These are phyloP conservation scores for Umbilicaria muhlenbergii DNA, from an alignment of 495 filamentous ascomycete genomes.

Conservation along the genomic window DNA sequence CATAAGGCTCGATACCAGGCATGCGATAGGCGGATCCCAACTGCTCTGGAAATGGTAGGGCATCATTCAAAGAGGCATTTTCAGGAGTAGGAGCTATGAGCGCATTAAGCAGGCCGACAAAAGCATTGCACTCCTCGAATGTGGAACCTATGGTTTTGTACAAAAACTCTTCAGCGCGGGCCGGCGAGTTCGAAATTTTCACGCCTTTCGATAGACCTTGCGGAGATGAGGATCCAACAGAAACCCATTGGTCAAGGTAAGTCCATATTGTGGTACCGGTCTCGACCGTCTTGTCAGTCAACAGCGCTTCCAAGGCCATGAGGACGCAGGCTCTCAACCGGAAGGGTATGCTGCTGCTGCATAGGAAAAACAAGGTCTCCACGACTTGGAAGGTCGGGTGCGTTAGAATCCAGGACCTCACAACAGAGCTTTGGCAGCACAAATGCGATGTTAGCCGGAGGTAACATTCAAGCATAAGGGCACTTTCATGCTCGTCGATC, in stretches of 20 bases:
- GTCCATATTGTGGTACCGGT: slow-evolving; percentile 54
- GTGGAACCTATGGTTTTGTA: slow-evolving; percentile 45
- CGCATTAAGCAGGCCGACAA: slow-evolving; percentile 54
- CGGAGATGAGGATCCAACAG: slow-evolving; percentile 28
- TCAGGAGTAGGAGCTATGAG: slow-evolving; percentile 47
- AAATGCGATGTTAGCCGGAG: slow-evolving; percentile 73
- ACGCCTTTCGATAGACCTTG: slow-evolving; percentile 20
- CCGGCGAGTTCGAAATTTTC: slow-evolving; percentile 22
- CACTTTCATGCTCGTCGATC: slow-evolving; percentile 65
- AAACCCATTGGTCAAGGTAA: slow-evolving; percentile 56
- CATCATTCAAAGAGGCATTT: slow-evolving; percentile 44
- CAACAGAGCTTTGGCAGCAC: slow-evolving; percentile 46
- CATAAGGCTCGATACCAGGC: slow-evolving; percentile 77
- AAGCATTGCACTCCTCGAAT: slow-evolving; percentile 70
- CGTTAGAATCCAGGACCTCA: slow-evolving; percentile 52
- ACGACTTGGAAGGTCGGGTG: slow-evolving; percentile 45
- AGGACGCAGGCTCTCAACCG: slow-evolving; percentile 69
- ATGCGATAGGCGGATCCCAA: slow-evolving; percentile 66
- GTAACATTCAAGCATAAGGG: slow-evolving; percentile 86
- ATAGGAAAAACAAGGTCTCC: slow-evolving; percentile 51
- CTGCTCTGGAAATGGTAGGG: slow-evolving; percentile 73
- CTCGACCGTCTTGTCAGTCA: slow-evolving; percentile 44
- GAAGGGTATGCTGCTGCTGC: slow-evolving; percentile 48
- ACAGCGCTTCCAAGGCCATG: slow-evolving; percentile 45
- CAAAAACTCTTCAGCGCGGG: slow-evolving; percentile 35